Evolutionary conservation across 768 basidiomycete species (phyloP).

Genomic region (Phylloporus sp.): DNA sequence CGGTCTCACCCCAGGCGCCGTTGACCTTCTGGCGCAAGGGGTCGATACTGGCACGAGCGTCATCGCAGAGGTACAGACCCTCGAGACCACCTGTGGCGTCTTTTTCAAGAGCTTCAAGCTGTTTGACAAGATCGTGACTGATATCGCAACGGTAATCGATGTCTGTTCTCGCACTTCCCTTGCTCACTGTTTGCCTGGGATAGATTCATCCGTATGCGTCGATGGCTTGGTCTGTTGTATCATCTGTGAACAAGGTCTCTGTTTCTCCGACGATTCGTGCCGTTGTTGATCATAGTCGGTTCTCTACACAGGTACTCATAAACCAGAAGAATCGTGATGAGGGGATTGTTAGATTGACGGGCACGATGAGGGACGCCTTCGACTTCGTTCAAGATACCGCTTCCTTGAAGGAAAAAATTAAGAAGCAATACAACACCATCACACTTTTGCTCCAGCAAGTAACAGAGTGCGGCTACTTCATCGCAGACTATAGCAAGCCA

Average conservation of each 20-base stretch:
- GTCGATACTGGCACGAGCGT: neutral
- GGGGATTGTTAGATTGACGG: neutral
- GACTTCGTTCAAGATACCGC: neutral
- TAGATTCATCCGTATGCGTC: constrained; percentile 8
- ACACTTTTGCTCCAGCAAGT: neutral
- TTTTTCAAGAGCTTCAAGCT: neutral
- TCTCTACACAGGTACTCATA: neutral
- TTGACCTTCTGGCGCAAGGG: neutral
- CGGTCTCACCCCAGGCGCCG: neutral
- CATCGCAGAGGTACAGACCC: neutral
- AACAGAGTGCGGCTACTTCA: neutral
- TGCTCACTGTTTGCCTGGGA: neutral
- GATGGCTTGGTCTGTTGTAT: neutral
- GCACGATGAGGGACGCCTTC: neutral
- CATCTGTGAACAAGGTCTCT: neutral
- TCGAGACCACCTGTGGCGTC: neutral
- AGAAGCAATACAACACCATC: neutral
- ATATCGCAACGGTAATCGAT: neutral
- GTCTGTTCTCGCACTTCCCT: neutral
- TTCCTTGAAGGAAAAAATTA: neutral
- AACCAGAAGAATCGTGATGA: too few species aligned
- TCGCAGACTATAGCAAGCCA: too few species aligned
- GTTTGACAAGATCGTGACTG: too few species aligned
- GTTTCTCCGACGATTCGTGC: neutral
- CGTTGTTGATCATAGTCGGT: neutral